Base-by-base conservation (phyloP, 208 protist genomes). In the Trypanosoma mega region DNA sequence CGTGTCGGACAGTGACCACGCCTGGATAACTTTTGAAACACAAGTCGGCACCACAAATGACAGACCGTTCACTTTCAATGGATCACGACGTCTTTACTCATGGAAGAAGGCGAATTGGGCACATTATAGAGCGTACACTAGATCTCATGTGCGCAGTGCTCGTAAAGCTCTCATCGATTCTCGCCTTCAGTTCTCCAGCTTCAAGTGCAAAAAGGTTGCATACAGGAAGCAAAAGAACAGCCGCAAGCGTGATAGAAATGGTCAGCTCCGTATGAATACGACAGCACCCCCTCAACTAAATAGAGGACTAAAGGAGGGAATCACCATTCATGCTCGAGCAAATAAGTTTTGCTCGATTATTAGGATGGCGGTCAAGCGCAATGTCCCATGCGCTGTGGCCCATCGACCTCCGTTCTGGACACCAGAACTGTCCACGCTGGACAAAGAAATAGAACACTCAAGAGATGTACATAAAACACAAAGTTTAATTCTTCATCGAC, bases 61-160 rank as follows among this genome's bases (percentile, higher is more conserved):
- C 2, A 27, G 24, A 43, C n/a, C 31, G 29, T 21, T 8, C 3
- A 5, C 43, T 3, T 29, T 27, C 5, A 51, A 53, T 9, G 23
- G n/a, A 26, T 1, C 34, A 29, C 1, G 44, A 0, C 26, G 36
- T 9, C 9, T 49, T 16, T 55, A 66, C 30, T 12, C 49, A 37
- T 57, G 60, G 60, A 55, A 57, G 24, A 66, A 66, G 24, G 60
- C 49, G 12, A 27, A 55, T 24, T 63, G 27, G 30, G 2, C 20
- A 0, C n/a, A 44, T 8, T 63, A 53, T 27, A 45, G 49, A 27
- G 20, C 29, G 12, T 12, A 39, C 34, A 39, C 12, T 39, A 39
- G 34, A 39, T 39, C 34, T 16, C 34, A 6, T 39, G 34, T 16
- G 12, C 34, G 12, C 34, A 39, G 34, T 39, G 12, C 6, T 12